Conservation (phyloP, 2,329 filamentous ascomycete genomes). For the Sporothrix phasma region DNA sequence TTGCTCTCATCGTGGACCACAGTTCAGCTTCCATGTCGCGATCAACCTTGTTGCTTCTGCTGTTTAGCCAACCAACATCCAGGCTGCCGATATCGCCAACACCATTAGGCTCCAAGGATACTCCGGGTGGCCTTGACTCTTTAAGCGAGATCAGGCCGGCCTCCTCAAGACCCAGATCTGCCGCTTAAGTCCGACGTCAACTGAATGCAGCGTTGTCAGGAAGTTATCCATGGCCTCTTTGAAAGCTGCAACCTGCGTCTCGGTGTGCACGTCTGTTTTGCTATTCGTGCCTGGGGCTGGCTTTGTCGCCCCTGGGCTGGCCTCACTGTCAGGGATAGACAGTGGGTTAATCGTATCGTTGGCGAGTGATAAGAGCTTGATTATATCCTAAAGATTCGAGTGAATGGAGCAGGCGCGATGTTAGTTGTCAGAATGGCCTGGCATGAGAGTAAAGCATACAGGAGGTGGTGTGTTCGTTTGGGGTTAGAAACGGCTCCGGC, state of each 20-base stretch:
- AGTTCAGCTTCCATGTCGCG: constrained; percentile 76
- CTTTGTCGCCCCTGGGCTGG: background rate
- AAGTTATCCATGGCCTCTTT: constrained; percentile 55
- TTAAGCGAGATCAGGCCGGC: constrained; percentile 57
- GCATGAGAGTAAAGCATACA: background rate
- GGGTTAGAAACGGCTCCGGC: no score
- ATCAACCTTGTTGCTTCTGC: constrained; percentile 69
- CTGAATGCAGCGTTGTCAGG: constrained; percentile 60
- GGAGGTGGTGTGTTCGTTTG: no score
- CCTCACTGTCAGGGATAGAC: constrained; percentile 31
- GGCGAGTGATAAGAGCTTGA: constrained; percentile 36
- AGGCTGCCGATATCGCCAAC: constrained; percentile 49
- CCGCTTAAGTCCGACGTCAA: constrained; percentile 64
- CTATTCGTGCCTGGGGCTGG: background rate
- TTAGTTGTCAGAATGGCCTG: background rate
- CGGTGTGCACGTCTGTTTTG: constrained; percentile 20
- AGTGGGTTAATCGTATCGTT: constrained; percentile 55
- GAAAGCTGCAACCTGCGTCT: constrained; percentile 46
- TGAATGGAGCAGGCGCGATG: no score
- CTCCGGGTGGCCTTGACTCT: constrained; percentile 21
- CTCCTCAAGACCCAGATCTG: constrained; percentile 76
- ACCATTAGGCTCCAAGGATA: constrained; percentile 43
- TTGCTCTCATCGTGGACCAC: constrained; percentile 51
- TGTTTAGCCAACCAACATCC: constrained; percentile 85
- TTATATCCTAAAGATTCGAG: constrained; percentile 31